phyloP scores from a whole-genome alignment of 345 rosid genomes.

The Melaleuca alternifolia region DNA sequence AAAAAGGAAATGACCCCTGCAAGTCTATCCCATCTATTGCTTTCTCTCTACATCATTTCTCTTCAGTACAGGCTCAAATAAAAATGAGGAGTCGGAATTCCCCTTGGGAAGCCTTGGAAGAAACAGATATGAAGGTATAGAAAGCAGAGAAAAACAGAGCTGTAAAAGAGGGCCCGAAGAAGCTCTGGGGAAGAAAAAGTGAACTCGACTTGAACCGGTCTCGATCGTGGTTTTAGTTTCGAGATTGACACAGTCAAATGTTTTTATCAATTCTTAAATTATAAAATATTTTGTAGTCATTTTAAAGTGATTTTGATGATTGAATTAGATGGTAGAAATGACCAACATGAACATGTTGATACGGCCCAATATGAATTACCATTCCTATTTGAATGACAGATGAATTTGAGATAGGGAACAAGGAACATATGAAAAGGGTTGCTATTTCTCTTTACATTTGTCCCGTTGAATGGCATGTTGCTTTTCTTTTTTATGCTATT shows the following conservation, averaged over 20 bases:
- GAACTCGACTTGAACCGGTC: background rate
- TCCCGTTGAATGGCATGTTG: background rate
- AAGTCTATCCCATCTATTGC: background rate
- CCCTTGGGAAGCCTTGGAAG: background rate
- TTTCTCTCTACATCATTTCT: background rate
- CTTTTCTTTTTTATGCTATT: background rate
- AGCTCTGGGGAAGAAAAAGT: background rate
- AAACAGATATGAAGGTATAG: background rate
- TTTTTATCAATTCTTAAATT: background rate
- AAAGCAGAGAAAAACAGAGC: background rate
- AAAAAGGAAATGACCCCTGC: background rate
- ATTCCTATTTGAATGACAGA: background rate
- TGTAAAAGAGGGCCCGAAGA: background rate
- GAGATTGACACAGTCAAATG: background rate
- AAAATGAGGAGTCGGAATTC: background rate
- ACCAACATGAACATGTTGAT: background rate
- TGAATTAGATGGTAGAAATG: background rate
- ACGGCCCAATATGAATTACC: background rate
- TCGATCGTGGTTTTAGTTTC: background rate
- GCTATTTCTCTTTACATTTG: background rate
- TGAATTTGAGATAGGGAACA: background rate
- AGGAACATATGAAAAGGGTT: background rate
- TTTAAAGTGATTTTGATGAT: background rate
- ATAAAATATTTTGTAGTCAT: background rate
- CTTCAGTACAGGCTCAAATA: background rate